phyloP scores from a whole-genome alignment of 495 filamentous ascomycete genomes.

The Pyrenopolyporus hunteri region DNA sequence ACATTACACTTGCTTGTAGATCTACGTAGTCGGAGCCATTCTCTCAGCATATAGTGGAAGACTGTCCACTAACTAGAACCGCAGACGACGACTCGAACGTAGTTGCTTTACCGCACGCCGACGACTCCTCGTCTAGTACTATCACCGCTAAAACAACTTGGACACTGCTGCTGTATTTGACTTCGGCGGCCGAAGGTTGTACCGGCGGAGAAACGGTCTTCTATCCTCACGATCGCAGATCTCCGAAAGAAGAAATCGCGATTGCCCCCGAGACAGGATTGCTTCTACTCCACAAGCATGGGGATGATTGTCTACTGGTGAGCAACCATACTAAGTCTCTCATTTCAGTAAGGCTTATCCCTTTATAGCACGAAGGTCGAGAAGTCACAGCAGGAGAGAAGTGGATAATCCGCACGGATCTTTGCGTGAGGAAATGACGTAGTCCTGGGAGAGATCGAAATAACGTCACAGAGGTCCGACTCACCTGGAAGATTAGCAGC shows the following conservation, averaged over 20 bases:
- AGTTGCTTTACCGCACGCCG: slow-evolving; percentile 58
- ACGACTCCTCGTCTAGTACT: slow-evolving; percentile 77
- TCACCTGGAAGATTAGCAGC: not conserved
- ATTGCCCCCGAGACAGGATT: slow-evolving; percentile 80
- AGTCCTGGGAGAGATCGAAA: not conserved
- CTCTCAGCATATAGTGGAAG: not conserved
- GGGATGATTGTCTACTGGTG: slow-evolving; percentile 80
- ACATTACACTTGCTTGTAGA: not conserved
- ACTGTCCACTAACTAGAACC: slow-evolving; percentile 16
- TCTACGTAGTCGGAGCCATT: not conserved
- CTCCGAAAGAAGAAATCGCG: slow-evolving; percentile 65
- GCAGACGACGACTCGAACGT: slow-evolving; percentile 41
- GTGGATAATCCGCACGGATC: slow-evolving; percentile 89
- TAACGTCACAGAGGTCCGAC: slow-evolving; percentile 29
- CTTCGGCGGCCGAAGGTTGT: slow-evolving; percentile 68
- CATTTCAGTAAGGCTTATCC: not conserved
- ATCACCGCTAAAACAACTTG: slow-evolving; percentile 82
- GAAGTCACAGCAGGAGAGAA: slow-evolving; percentile 85
- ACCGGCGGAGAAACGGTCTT: slow-evolving; percentile 90
- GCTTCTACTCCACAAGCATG: slow-evolving; percentile 87
- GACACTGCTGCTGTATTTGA: slow-evolving; percentile 90
- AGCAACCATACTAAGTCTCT: slow-evolving; percentile 13
- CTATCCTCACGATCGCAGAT: slow-evolving; percentile 72
- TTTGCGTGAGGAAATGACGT: slow-evolving; percentile 65
- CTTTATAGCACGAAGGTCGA: slow-evolving; percentile 72